Base-by-base conservation (phyloP, 164 flowering plant genomes). In the Cinnamomum micranthum region DNA sequence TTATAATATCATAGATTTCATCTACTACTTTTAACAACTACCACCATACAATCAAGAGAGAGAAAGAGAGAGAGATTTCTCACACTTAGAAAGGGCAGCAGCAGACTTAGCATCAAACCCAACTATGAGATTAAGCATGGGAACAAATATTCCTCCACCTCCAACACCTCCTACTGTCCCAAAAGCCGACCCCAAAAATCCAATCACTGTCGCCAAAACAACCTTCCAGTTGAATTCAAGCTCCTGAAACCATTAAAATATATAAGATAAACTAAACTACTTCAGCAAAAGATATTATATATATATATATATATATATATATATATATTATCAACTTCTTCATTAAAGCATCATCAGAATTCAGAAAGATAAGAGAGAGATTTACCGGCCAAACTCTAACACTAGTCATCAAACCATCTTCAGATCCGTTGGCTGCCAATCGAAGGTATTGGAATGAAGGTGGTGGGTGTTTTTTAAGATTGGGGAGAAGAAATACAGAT, bases 131-230 rank as follows among this genome's bases (percentile, higher is more conserved):
- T 93, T 93, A 73, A 95, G 89, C 99, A 92, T 91, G 0, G 99
- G 99, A 52, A 95, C 99, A 68, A 95, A 95, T 58, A 95, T 95
- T 80, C 99, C 99, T 20, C 99, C 98, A 0, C 99, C 99, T 0
- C 98, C 98, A 72, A 95, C 96, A 0, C 98, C 98, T 6, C 98
- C 99, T 20, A 93, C 99, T 2, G 98, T 95, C 50, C 98, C 98
- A 76, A 87, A 92, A 3, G 90, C 95, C 1, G 99, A 95, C 5
- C 99, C 99, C 71, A 89, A 72, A 76, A 95, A 95, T 23, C 97
- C 99, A 20, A 93, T 90, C 33, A 95, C 50, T 4, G 97, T 93
- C 23, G 95, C 97, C 86, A 87, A 66, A 4, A 81, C 85, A 4
- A 84, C 51, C 71, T 88, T 86, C 99, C 98, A 95, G 76, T 82